phyloP scores from a whole-genome alignment of 1,284 basidiomycete species.

The Cerioporus squamosus region DNA sequence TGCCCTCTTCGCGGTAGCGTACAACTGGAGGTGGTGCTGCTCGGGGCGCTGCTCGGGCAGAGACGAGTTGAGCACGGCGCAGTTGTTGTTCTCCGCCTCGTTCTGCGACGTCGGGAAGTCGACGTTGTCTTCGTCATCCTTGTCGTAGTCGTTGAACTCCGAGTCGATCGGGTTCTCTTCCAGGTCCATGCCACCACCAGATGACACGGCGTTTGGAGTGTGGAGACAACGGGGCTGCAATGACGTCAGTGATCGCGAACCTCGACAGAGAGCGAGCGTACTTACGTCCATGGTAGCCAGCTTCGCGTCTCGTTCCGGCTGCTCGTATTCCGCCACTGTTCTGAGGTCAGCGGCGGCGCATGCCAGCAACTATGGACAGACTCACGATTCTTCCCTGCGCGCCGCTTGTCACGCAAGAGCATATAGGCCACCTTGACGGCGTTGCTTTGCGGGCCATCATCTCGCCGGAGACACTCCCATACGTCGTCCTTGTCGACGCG shows the following conservation, averaged over 20 bases:
- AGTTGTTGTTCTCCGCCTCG: slow-evolving; percentile 63
- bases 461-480: slow-evolving; percentile 81
- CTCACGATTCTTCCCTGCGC: slow-evolving; percentile 83
- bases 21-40: slow-evolving; percentile 63
- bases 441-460: slow-evolving; percentile 86
- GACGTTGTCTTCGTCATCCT: slow-evolving; percentile 65
- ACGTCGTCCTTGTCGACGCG: slow-evolving; percentile 85
- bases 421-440: slow-evolving; percentile 97
- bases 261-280: slow-evolving; percentile 11
- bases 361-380: slow-evolving; percentile 6
- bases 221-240: slow-evolving; percentile 63
- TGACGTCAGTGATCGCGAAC: slow-evolving; percentile 1
- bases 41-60: slow-evolving; percentile 64
- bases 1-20: slow-evolving; percentile 61
- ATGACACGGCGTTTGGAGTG: slow-evolving; percentile 57
- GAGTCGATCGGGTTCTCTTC: slow-evolving; percentile 78
- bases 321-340: slow-evolving; percentile 74
- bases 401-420: slow-evolving; percentile 87
- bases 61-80: slow-evolving; percentile 85
- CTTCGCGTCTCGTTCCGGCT: slow-evolving; percentile 79
- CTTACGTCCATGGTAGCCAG: slow-evolving; percentile 79
- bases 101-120: slow-evolving; percentile 59
- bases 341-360: slow-evolving; percentile 20
- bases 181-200: slow-evolving; percentile 53
- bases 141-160: slow-evolving; percentile 66